Conservation (phyloP, 495 filamentous ascomycete species). For the Evansstolkia leycettana region DNA sequence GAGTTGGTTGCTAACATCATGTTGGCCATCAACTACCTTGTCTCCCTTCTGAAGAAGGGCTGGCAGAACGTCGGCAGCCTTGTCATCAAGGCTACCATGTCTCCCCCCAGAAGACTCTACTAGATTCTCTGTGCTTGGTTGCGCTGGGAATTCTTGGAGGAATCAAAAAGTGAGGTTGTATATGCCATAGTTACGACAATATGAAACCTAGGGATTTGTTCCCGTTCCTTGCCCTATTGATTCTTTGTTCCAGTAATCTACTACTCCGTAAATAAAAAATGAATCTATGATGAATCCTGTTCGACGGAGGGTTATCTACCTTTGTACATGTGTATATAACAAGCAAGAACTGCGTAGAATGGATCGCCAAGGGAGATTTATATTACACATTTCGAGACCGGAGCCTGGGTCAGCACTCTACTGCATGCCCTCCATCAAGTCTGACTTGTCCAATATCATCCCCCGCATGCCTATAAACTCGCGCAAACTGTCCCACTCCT, state of each 20-base stretch:
- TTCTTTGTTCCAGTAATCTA: no score
- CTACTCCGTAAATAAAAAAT: neutral
- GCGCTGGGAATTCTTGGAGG: conserved; percentile 18
- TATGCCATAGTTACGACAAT: conserved; percentile 26
- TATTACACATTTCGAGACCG: no score
- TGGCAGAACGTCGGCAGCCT: conserved; percentile 99
- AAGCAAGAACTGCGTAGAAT: no score
- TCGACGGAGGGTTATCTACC: no score
- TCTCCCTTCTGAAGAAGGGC: conserved; percentile 98
- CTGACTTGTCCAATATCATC: conserved; percentile 80
- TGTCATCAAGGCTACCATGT: conserved; percentile 99
- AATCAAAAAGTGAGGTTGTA: conserved; percentile 12
- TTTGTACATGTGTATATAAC: no score
- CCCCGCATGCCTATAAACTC: conserved; percentile 68
- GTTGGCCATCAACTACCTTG: conserved; percentile 98
- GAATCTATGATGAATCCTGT: conserved; percentile 1
- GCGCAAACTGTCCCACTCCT: conserved; percentile 72
- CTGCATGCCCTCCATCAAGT: conserved; percentile 88
- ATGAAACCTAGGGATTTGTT: conserved; percentile 23
- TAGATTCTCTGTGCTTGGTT: conserved; percentile 41
- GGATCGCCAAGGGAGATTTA: no score
- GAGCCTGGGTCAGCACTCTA: conserved; percentile 14
- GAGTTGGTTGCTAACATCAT: conserved; percentile 93
- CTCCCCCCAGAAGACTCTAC: conserved; percentile 90
- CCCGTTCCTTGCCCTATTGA: conserved; percentile 1